A percentile compares a stretch with the other conserved stretches of the same genome.
phyloP scores from a whole-genome alignment of 1,284 basidiomycete species.

The Pseudozyma hubeiensis region DNA sequence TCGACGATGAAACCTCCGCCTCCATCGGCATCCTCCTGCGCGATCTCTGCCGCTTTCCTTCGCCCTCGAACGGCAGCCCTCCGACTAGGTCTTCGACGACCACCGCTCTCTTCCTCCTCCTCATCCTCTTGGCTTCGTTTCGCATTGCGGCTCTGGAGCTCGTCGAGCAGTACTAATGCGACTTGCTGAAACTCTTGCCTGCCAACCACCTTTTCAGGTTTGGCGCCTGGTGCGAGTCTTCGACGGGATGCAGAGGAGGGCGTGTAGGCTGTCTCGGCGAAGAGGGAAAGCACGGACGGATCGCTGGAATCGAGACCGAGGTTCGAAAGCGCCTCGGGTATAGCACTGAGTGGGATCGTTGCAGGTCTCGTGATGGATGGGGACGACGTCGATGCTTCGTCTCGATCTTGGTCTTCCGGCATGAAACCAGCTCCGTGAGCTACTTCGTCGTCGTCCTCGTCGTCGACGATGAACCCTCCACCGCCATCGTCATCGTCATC shows the following conservation, averaged over 20 bases:
- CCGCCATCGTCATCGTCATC: slow-evolving; percentile 19
- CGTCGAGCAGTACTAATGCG: slow-evolving; percentile 33
- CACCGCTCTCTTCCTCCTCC: slow-evolving; percentile 1
- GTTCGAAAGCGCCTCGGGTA: slow-evolving; percentile 53
- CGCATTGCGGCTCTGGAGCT: neutral
- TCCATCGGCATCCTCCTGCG: slow-evolving; percentile 13
- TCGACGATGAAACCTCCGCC: slow-evolving; percentile 39
- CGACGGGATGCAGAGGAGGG: slow-evolving; percentile 28
- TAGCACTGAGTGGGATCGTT: slow-evolving; percentile 45
- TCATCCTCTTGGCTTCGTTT: neutral
- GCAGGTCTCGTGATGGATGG: slow-evolving; percentile 4
- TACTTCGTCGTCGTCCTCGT: slow-evolving; percentile 2
- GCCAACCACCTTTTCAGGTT: slow-evolving; percentile 47
- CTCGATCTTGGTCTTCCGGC: slow-evolving; percentile 15
- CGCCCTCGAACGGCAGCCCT: slow-evolving; percentile 34
- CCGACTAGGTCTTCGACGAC: slow-evolving; percentile 24
- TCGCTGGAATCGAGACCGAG: slow-evolving; percentile 45
- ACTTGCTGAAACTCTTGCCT: slow-evolving; percentile 53
- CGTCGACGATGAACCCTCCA: slow-evolving; percentile 31
- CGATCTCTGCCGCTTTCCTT: slow-evolving; percentile 22
- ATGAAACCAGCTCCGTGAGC: slow-evolving; percentile 19
- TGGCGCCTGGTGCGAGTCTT: slow-evolving; percentile 10
- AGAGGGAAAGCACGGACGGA: slow-evolving; percentile 40
- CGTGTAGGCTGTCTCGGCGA: slow-evolving; percentile 40
- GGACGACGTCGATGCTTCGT: slow-evolving; percentile 3